Conservation (phyloP, 768 basidiomycete species). For the Lactarius indigo region DNA sequence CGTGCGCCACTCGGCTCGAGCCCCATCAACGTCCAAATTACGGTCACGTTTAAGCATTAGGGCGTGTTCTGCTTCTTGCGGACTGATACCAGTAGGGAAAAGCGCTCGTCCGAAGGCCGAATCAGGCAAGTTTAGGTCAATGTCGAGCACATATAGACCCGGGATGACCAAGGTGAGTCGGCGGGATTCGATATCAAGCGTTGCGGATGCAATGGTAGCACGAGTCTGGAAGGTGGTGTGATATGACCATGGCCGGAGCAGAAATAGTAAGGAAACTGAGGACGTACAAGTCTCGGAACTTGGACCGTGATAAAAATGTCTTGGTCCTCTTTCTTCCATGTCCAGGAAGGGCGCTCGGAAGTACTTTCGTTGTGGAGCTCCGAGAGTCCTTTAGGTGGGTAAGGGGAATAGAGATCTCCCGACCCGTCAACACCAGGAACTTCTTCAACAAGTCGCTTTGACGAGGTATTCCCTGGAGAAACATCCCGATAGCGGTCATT, state of each 20-base stretch:
- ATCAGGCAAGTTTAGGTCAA: slow-evolving; percentile 55
- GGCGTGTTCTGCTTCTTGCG: slow-evolving; percentile 31
- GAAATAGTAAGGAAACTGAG: slow-evolving; percentile 5
- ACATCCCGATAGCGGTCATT: slow-evolving; percentile 27
- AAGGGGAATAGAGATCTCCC: slow-evolving; percentile 29
- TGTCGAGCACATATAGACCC: slow-evolving; percentile 46
- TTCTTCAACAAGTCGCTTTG: slow-evolving; percentile 50
- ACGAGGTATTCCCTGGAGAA: slow-evolving; percentile 17
- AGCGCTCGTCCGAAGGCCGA: slow-evolving; percentile 43
- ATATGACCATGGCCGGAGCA: neutral
- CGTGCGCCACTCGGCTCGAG: slow-evolving; percentile 66
- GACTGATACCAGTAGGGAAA: slow-evolving; percentile 17
- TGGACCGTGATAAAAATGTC: slow-evolving; percentile 47
- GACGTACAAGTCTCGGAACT: slow-evolving; percentile 59
- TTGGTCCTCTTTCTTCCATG: slow-evolving; percentile 44
- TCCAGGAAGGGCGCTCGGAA: slow-evolving; percentile 44
- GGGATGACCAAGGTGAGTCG: slow-evolving; percentile 54
- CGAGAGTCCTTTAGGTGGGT: neutral
- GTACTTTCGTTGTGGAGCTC: neutral
- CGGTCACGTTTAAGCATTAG: slow-evolving; percentile 56
- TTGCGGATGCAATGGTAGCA: slow-evolving; percentile 42
- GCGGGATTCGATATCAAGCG: slow-evolving; percentile 63
- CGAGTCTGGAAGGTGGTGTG: slow-evolving; percentile 39
- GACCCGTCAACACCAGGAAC: slow-evolving; percentile 42
- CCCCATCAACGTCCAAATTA: slow-evolving; percentile 57